Conservation (phyloP, 116 monocot genomes). For the Dioscorea cayenensis region DNA sequence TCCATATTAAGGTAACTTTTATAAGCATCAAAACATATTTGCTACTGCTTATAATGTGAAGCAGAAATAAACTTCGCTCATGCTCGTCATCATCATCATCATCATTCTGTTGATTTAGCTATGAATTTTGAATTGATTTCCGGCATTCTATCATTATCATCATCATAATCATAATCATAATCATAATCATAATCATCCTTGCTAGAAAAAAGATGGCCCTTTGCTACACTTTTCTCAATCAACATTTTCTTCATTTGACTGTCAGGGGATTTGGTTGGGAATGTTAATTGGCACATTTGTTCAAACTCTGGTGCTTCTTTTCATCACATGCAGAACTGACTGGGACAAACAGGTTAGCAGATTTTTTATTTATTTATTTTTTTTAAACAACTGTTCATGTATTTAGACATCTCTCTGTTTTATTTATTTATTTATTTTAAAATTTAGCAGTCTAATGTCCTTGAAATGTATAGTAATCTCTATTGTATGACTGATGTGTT, state of each 20-base stretch:
- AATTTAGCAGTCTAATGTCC: no score
- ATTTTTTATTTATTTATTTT: neutral
- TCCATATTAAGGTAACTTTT: conserved; percentile 6
- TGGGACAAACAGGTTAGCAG: conserved; percentile 10
- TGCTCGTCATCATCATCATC: no score
- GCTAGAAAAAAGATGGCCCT: neutral
- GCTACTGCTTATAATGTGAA: no score
- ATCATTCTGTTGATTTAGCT: no score
- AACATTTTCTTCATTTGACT: neutral
- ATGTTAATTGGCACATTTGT: conserved; percentile 8
- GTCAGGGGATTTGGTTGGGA: conserved; percentile 10
- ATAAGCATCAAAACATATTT: neutral
- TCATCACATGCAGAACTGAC: conserved; percentile 9
- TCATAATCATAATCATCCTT: neutral
- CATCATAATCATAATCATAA: neutral
- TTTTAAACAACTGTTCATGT: neutral
- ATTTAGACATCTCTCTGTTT: neutral
- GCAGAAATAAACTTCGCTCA: no score
- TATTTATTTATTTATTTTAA: no score
- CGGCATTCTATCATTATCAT: no score
- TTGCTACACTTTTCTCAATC: neutral
- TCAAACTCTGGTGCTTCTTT: conserved; percentile 3
- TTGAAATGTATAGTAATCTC: no score
- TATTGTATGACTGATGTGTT: neutral
- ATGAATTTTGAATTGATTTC: no score